Conservation (phyloP, 2,329 filamentous ascomycete species). For the Colletotrichum sp. region DNA sequence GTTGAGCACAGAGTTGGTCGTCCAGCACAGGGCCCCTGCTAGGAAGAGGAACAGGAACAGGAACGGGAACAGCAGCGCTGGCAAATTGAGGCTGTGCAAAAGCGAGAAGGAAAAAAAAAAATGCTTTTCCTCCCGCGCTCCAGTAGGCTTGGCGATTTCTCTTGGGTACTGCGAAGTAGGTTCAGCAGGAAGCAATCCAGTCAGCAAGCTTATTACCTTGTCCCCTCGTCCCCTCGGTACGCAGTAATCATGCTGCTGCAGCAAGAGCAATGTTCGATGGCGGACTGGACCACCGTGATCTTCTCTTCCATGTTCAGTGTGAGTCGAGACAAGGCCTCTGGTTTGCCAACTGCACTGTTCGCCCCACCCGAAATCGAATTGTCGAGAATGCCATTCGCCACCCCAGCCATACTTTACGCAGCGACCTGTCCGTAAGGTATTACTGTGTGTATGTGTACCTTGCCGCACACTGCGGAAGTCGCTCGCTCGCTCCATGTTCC, state of each 20-base stretch:
- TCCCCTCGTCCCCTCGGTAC: background rate
- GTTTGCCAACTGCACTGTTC: background rate
- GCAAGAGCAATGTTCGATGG: background rate
- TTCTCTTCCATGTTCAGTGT: background rate
- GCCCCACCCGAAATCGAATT: slow-evolving; percentile 18
- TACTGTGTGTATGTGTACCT: background rate
- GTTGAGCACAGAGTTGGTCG: background rate
- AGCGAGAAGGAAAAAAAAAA: background rate
- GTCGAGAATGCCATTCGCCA: slow-evolving; percentile 23
- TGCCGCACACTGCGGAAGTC: background rate
- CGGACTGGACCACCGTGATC: background rate
- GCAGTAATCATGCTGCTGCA: background rate
- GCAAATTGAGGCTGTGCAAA: slow-evolving; percentile 17
- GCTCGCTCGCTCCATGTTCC: background rate
- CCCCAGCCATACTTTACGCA: background rate
- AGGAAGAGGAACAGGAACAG: background rate
- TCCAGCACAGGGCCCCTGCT: background rate
- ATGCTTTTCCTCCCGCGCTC: background rate
- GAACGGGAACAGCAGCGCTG: background rate
- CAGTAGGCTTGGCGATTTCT: slow-evolving; percentile 6
- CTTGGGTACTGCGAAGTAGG: background rate
- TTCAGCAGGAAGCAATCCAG: background rate
- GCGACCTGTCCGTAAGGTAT: background rate
- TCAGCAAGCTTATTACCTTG: background rate
- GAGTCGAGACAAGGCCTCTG: background rate